These are phyloP conservation scores for Corynascus novoguineensis DNA, from an alignment of 495 filamentous ascomycete genomes.

Conservation along the genomic window DNA sequence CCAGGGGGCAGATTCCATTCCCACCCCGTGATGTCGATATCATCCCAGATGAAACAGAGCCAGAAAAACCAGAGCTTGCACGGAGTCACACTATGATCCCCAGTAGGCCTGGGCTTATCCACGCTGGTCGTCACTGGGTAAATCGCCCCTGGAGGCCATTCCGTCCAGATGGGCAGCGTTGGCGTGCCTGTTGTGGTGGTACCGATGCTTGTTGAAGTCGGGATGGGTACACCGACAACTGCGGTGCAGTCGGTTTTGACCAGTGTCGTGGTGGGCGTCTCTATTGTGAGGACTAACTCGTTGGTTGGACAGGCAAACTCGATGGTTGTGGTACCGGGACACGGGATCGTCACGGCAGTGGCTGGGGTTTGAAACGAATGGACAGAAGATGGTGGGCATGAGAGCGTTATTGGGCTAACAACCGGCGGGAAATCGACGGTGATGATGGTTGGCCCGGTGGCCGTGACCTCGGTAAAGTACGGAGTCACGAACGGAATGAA, in stretches of 20 bases:
- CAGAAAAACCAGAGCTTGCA: neutral
- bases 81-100: neutral
- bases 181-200: neutral
- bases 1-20: neutral
- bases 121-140: neutral
- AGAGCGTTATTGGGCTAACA: neutral
- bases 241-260: neutral
- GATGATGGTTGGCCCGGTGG: neutral
- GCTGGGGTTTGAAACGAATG: neutral
- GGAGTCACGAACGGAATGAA: neutral
- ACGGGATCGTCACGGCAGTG: neutral
- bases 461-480: neutral
- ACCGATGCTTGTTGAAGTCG: neutral
- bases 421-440: neutral
- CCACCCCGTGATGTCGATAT: neutral
- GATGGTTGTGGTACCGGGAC: neutral
- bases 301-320: neutral
- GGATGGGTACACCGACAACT: neutral
- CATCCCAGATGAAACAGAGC: neutral
- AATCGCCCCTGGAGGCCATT: neutral
- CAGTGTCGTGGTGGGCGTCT: neutral
- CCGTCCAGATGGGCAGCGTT: neutral
- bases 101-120: neutral
- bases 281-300: neutral
- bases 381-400: neutral